Percentiles rank a stretch among this genome's conserved stretches.
Evolutionary conservation across 2,329 filamentous ascomycete species (phyloP).

Genomic region (Diaporthe nobilis): DNA sequence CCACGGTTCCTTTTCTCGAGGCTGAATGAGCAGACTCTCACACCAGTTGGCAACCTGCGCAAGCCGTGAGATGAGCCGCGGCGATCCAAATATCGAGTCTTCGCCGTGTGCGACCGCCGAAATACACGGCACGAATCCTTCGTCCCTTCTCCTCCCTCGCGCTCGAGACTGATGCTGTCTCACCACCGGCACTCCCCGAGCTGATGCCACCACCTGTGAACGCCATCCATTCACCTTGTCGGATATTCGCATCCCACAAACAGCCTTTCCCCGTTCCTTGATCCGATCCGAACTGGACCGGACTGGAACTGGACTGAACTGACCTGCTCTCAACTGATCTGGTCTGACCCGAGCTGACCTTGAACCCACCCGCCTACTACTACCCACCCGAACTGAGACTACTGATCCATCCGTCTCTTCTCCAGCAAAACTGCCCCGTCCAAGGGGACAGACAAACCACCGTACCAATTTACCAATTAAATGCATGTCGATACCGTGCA

Average conservation of each 20-base stretch:
- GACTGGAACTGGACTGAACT: not conserved
- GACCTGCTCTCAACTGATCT: not conserved
- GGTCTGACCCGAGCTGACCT: not conserved
- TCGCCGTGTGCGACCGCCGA: constrained; percentile 26
- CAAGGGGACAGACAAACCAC: not conserved
- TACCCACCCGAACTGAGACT: constrained; percentile 3
- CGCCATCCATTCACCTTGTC: not conserved
- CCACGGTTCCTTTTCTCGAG: constrained; percentile 8
- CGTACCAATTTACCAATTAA: not conserved
- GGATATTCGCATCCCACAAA: not conserved
- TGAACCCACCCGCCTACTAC: not conserved
- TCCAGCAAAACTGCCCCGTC: not conserved
- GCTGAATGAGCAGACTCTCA: not conserved
- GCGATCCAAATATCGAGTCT: constrained; percentile 29
- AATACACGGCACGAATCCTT: not conserved
- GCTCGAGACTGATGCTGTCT: constrained; percentile 22
- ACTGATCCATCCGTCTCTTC: constrained; percentile 13
- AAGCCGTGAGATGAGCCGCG: constrained; percentile 25
- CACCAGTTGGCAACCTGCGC: not conserved
- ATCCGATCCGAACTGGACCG: not conserved
- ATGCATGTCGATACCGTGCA: constrained; percentile 6
- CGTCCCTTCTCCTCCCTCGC: constrained; percentile 8
- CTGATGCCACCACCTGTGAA: constrained; percentile 7
- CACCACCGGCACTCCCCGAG: constrained; percentile 26
- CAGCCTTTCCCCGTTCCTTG: not conserved